A percentile compares a stretch with the other conserved stretches of the same genome.
These are phyloP conservation scores for Clathrospora elynae DNA, from an alignment of 2,329 filamentous ascomycete genomes.

Conservation along the genomic window DNA sequence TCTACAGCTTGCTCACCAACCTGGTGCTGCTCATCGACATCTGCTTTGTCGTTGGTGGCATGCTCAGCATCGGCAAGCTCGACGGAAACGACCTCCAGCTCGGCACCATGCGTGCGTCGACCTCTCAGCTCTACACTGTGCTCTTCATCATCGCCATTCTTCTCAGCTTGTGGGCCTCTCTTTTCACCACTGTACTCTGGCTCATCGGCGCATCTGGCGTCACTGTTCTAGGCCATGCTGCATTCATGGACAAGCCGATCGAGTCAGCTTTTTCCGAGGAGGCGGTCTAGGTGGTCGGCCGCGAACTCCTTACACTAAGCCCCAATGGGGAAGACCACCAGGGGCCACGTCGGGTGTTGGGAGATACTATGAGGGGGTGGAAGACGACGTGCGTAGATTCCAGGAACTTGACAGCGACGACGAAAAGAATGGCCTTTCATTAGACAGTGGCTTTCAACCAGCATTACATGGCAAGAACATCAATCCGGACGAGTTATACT, in stretches of 20 bases:
- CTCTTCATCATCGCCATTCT: constrained; percentile 83
- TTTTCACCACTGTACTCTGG: constrained; percentile 87
- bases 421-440: constrained; percentile 53
- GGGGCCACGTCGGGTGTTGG: constrained; percentile 65
- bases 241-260: constrained; percentile 97
- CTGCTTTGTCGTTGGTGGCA: constrained; percentile 79
- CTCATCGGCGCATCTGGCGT: constrained; percentile 94
- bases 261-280: constrained; percentile 99
- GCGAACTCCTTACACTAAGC: constrained; percentile 92
- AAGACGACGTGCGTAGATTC: constrained; percentile 58
- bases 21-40: constrained; percentile 88
- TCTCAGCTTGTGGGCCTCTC: constrained; percentile 81
- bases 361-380: constrained; percentile 56
- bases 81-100: constrained; percentile 87
- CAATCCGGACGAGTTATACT: constrained; percentile 55
- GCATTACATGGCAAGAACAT: constrained; percentile 38
- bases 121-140: constrained; percentile 91
- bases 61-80: constrained; percentile 90
- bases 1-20: constrained; percentile 94
- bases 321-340: constrained; percentile 99
- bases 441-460: constrained; percentile 49
- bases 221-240: constrained; percentile 90
- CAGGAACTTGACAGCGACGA: constrained; percentile 68
- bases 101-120: constrained; percentile 79
- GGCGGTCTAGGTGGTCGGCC: constrained; percentile 99